A percentile compares a stretch with the other conserved stretches of the same genome.
These are phyloP conservation scores for Chenopodium quinoa DNA, from an alignment of 148 eudicot species.

Conservation along the genomic window DNA sequence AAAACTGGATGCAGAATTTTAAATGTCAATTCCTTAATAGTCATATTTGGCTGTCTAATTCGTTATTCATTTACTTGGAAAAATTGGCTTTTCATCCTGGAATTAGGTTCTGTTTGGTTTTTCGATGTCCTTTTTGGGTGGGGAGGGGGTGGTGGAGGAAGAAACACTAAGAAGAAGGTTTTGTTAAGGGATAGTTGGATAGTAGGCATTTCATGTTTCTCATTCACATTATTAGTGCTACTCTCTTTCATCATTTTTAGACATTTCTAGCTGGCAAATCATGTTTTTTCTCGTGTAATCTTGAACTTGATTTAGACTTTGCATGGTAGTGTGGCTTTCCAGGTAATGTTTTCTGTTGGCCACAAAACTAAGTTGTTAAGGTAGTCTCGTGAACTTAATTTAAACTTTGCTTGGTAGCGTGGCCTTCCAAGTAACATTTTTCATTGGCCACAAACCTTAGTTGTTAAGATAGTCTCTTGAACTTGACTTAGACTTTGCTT, in stretches of 20 bases:
- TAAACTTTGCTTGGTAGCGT: background rate
- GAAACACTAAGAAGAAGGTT: background rate
- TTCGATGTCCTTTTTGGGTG: background rate
- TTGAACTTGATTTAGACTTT: background rate
- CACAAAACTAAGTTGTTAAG: background rate
- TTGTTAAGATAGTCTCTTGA: background rate
- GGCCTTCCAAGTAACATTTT: background rate
- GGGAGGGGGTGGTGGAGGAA: background rate
- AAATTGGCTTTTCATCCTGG: background rate
- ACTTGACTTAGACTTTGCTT: background rate
- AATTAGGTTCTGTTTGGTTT: background rate
- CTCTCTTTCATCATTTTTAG: background rate
- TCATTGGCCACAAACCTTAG: background rate
- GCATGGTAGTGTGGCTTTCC: background rate
- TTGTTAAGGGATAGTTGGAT: no score
- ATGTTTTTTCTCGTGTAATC: background rate
- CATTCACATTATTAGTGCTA: background rate
- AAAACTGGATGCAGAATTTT: background rate
- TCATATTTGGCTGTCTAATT: background rate
- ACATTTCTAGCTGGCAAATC: background rate
- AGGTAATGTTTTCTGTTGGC: background rate
- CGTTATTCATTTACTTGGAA: background rate
- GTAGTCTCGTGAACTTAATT: background rate
- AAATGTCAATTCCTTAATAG: background rate
- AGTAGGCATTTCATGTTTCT: no score